phyloP scores from a whole-genome alignment of 805 yeast species.

The Blastobotrys chiropterorum region DNA sequence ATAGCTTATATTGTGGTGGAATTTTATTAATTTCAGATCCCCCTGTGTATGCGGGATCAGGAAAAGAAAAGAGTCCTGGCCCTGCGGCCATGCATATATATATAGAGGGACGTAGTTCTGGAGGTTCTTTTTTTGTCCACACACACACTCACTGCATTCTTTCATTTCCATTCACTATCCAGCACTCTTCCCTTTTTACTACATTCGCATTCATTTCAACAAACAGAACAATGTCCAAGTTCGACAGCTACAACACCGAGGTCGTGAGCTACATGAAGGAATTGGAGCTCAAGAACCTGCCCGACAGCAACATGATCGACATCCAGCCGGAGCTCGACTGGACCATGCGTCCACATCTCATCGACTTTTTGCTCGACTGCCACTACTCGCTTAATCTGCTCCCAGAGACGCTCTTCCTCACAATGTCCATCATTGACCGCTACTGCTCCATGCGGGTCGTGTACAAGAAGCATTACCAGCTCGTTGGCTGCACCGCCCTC shows the following conservation, averaged over 20 bases:
- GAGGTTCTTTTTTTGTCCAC: no score
- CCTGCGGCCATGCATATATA: no score
- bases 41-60: no score
- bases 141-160: no score
- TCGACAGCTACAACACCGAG: constrained; percentile 33
- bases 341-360: constrained; percentile 61
- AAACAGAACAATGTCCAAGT: no score
- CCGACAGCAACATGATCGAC: constrained; percentile 48
- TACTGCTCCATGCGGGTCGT: constrained; percentile 87
- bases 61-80: no score
- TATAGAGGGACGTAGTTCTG: no score
- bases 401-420: constrained; percentile 62
- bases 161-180: not conserved
- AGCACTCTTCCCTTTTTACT: not conserved
- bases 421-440: constrained; percentile 75
- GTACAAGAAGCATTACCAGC: constrained; percentile 76
- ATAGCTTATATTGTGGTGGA: no score
- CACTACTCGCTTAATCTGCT: constrained; percentile 55
- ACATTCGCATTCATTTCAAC: no score
- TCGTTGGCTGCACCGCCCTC: constrained; percentile 84
- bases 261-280: constrained; percentile 31
- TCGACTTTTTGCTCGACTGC: constrained; percentile 71
- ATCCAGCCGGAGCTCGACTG: constrained; percentile 85
- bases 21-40: no score
- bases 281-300: constrained; percentile 34